Base-by-base conservation (phyloP, 768 basidiomycete species). In the Serpula lacrymans region DNA sequence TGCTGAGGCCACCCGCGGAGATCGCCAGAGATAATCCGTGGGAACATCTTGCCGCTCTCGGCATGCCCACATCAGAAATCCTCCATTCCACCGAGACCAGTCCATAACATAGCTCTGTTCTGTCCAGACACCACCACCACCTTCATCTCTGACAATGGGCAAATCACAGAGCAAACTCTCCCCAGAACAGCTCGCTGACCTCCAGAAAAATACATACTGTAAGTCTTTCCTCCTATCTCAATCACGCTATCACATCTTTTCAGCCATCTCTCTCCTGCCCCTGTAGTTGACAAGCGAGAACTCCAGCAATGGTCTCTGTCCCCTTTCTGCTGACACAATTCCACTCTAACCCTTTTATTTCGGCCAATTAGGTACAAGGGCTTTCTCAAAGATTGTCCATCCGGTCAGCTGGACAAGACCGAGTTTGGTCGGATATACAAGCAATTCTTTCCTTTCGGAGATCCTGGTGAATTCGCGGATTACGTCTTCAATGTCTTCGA, bases 371-470 rank as follows among this genome's bases (percentile, higher is more conserved):
- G 90, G 94, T 95, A 98, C 78, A 98, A 98, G 67, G 96, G 96
- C 33, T 99, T 98, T 71, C 80, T 95, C 59, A 96, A 93, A 67
- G 96, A 99, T 67, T 99, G 96, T 61, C 96, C 96, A 1, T 88
- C 91, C 4, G 96, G 96, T 29, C 88, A 93, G 50, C 80, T 99
- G 55, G 88, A 97, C 77, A 96, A 91, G 74, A 72, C 80, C 41
- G 94, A 94, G 62, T 99, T 99, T 69, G 77, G 86, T 56, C 84
- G 86, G 64, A 99, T 99, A 74, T 99, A 98, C 78, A 92, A 93
- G 61, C 96, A 98, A 64, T 99, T 99, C 85, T 99, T 99, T 75
- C 96, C 96, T 18, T 99, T 99, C 57, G 96, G 96, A 47, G 95
- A 99, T 64, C 95, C 96, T 6, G 81, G 72, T 44, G 88, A 95